A percentile compares a stretch with the other conserved stretches of the same genome.
These are phyloP conservation scores for Penicillium occitanis DNA, from an alignment of 2,329 filamentous ascomycete species.

Conservation along the genomic window DNA sequence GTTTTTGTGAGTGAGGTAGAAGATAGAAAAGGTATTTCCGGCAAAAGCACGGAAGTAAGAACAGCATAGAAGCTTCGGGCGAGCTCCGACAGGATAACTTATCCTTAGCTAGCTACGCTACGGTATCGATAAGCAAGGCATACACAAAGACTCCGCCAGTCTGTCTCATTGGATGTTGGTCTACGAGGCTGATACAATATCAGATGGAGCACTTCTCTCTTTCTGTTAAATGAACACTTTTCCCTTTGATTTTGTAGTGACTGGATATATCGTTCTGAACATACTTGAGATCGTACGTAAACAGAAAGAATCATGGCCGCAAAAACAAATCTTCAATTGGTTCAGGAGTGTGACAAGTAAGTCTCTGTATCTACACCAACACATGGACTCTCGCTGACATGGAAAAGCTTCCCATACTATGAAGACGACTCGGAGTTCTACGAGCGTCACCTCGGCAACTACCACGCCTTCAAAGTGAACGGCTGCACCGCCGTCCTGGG, in stretches of 20 bases:
- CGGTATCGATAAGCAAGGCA: background rate
- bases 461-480: conserved; percentile 66
- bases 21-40: background rate
- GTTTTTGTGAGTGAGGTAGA: background rate
- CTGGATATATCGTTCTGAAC: background rate
- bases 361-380: background rate
- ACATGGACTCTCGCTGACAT: background rate
- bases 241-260: background rate
- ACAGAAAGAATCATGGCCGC: conserved; percentile 8
- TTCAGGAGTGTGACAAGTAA: conserved; percentile 58
- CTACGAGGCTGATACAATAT: background rate
- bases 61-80: conserved; percentile 17
- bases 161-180: background rate
- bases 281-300: background rate
- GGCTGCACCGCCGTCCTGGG: conserved; percentile 64
- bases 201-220: background rate
- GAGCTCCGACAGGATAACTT: background rate
- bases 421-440: conserved; percentile 60
- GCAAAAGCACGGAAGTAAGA: background rate
- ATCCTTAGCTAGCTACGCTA: background rate
- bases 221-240: background rate
- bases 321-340: conserved; percentile 47
- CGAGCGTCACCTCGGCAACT: conserved; percentile 53
- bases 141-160: background rate
- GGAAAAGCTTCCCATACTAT: conserved; percentile 72